Evolutionary conservation across 164 flowering plant genomes (phyloP), one percentile per base, ranked within the genome.

Genomic region (Tetrastigma voinierianum): DNA sequence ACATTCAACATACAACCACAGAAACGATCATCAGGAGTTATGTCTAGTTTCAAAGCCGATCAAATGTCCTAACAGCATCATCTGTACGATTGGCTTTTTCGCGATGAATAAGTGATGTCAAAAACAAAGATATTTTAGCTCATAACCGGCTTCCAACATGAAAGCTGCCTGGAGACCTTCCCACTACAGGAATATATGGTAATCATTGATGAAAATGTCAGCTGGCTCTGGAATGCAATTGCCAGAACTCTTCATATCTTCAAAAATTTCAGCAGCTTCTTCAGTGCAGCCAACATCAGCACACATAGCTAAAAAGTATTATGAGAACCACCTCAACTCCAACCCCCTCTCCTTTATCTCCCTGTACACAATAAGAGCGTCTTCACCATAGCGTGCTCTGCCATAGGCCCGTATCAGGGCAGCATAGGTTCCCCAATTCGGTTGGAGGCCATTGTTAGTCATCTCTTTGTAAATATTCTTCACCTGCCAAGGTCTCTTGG

Each of bases 401-500:
- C 84, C 78, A 71, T 76, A 90, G 10, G 90, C 97, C 52, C 88
- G 78, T 47, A 95, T 46, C 6, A 82, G n/a, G 67, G 93, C 78
- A 46, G 93, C 84, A 73, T 92, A 88, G 11, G 97, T 95, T n/a
- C 69, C 74, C 80, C 74, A 68, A 77, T 60, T 89, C 0, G 97
- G 96, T 7, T 68, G 49, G 69, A 86, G 48, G 23, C 90, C 96
- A 72, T 73, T 80, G 7, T 51, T 64, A 1, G 43, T 62, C 91
- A 95, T 81, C 75, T 95, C 96, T 61, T 72, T 75, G 55, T 83
- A 89, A 9, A 92, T 67, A 53, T 18, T 68, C 70, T 89, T 92
- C 0, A 77, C 92, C 71, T 90, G 88, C 95, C 95, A 95, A 21
- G 97, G 97, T 78, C 96, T 84, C 82, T 77, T 86, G 15, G 96